Percentiles rank a stretch among this genome's conserved stretches.
These are phyloP conservation scores for Metarhizium album DNA, from an alignment of 2,329 filamentous ascomycete genomes.

Conservation along the genomic window DNA sequence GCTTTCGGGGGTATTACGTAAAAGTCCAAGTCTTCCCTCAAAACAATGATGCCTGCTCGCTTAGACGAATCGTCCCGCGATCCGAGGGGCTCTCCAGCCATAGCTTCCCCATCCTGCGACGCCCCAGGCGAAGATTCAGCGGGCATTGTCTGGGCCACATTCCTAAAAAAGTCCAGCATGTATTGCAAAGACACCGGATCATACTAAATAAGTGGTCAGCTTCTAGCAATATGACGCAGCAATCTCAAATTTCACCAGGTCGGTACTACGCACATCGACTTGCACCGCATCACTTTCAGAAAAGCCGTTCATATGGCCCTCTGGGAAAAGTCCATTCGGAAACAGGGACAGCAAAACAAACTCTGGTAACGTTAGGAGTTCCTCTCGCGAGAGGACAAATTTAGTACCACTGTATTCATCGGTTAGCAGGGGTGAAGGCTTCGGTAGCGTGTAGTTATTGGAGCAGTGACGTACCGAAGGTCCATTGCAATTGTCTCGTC, in stretches of 20 bases:
- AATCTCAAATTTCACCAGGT: not conserved
- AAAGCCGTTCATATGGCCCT: constrained; percentile 90
- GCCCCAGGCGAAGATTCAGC: constrained; percentile 57
- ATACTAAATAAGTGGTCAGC: constrained; percentile 50
- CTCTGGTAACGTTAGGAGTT: constrained; percentile 88
- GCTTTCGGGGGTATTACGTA: constrained; percentile 84
- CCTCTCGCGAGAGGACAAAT: constrained; percentile 89
- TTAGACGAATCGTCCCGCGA: constrained; percentile 64
- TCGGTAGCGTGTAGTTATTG: not conserved
- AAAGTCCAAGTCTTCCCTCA: constrained; percentile 93
- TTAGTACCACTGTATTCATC: constrained; percentile 60
- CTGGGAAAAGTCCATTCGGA: constrained; percentile 93
- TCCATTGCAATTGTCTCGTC: constrained; percentile 95
- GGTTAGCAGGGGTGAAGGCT: constrained; percentile 14
- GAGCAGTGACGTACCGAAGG: constrained; percentile 55
- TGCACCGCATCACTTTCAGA: constrained; percentile 90
- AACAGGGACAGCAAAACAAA: constrained; percentile 97
- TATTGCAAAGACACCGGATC: constrained; percentile 94
- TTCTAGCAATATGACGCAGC: too few species aligned
- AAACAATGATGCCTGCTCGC: constrained; percentile 93
- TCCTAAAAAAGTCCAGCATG: constrained; percentile 98
- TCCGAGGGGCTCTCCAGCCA: constrained; percentile 62
- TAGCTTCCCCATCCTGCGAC: constrained; percentile 50
- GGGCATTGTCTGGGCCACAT: constrained; percentile 92
- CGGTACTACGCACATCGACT: constrained; percentile 71